Evolutionary conservation across 768 basidiomycete species (phyloP), one percentile per base, ranked within the genome.

Genomic region (Russula olivacea): DNA sequence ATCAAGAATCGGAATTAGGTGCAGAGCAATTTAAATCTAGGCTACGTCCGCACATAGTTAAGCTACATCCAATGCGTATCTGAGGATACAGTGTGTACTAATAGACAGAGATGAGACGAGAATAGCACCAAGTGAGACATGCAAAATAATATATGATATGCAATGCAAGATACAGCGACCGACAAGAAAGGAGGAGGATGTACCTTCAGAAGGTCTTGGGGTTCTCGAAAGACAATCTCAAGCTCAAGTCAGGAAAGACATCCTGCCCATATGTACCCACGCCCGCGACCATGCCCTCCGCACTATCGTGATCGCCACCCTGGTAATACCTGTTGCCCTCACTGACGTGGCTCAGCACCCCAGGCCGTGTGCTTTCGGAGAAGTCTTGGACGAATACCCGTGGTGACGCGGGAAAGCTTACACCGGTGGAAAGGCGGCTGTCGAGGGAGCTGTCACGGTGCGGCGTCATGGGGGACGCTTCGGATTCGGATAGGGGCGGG

Each of bases 381-480:
- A 43, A 64, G 19, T 64, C 58, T 8, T 59, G 58, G 7, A 64
- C 19, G 14, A 50, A 15, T 11, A 50, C 23, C 3, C 32, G 53
- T 17, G 53, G 53, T 32, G 63, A 50, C 7, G 36, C 12, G 10
- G 54, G 28, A 10, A 38, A 30, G 7, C 38, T 48, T 11, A 21
- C 48, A 17, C 21, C 47, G 12, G 47, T 2, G 40, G 47, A 52
- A 1, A n/a, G 62, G 2, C 53, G 58, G 30, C 38, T 14, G 30
- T 64, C 65, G 5, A 65, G 32, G 4, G 54, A 58, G 30, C 55
- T 53, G 43, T n/a, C n/a, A n/a, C n/a, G n/a, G n/a, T 60, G 63
- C 25, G 66, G 55, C 11, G 66, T 66, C 66, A 65, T 60, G 3
- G 66, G 66, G 12, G 63, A 65, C 6, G 61, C 58, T 23, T 65